Base-by-base conservation (phyloP, 306 rosid species). In the Acmispon strigosus region DNA sequence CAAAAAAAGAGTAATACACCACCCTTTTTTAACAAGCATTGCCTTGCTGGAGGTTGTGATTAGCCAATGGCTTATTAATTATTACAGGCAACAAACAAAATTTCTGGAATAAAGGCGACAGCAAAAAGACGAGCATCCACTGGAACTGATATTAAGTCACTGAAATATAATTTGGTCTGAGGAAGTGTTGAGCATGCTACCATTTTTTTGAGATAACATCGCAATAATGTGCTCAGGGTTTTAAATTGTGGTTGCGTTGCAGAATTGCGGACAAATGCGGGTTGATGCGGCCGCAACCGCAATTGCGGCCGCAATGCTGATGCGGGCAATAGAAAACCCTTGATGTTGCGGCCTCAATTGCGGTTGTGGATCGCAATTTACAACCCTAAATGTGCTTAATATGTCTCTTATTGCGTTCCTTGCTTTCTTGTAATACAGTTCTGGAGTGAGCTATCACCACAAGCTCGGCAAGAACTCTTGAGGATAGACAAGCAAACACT, bases 401-500 rank as follows among this genome's bases (percentile, higher is more conserved):
- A 14, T 10, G 34, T 75, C 36, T 55, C 84, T 83, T 52, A 81
- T 44, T 13, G 69, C 60, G 20, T 64, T 45, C 49, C 42, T 19
- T 76, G 69, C 75, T 44, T 56, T 78, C 58, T 36, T 76, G 68
- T 65, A 70, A 65, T 74, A 27, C 80, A 95, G 99, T 67, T 59
- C 50, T 76, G 80, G 59, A 59, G 59, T 76, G 99, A 89, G 81
- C 71, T 91, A 78, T 76, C 82, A 0, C 83, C 82, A 16, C 91
- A 87, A 75, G 87, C 91, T 55, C 85, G 97, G 72, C 96, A 89
- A 80, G 84, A 91, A 44, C 96, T 91, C 70, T 85, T 95, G 83
- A 88, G 89, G 84, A 87, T 95, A 60, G 99, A 95, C 84, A 95
- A 95, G 77, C 99, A 95, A 78, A 81, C 95, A 27, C 96, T 95